Base-by-base conservation (phyloP, 2,329 filamentous ascomycete genomes). In the Stagonosporopsis cucurbitacearum region DNA sequence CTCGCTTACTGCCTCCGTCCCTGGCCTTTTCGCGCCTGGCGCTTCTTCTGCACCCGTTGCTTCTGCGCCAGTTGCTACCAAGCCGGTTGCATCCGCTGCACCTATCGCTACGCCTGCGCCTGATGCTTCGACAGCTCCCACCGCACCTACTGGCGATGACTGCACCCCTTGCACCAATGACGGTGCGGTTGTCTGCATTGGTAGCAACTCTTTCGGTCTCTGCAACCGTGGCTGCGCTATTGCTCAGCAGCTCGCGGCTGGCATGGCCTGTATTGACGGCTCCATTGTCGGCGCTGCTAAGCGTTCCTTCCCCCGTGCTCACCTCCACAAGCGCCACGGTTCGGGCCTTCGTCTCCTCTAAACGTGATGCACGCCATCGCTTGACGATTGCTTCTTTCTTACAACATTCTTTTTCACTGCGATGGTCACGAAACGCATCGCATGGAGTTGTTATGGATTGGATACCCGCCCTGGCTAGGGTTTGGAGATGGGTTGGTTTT, bases 151-250 rank as follows among this genome's bases (percentile, higher is more conserved):
- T 35, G 22, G 50, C 26, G 59, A 57, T 13, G 60, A 64, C 51
- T 67, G 67, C 62, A 66, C 62, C 33, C 62, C 77, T 33, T 81
- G 79, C 72, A 66, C 70, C 13, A 71, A 63, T 33, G 72, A 78
- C 8, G 79, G 79, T 19, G 68, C 65, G 23, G 62, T 81, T 41
- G 69, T 80, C 52, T 81, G 79, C 70, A 77, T 80, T 32, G 77
- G 77, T 46, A 60, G 52, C 44, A 69, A 60, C 35, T 69, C 75
- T 23, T 81, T 78, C 51, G 79, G 79, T 28, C 68, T 80, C 32
- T 81, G 79, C 74, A 72, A 80, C 69, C 67, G 72, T 47, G 72
- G 75, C 41, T 78, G 69, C 53, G 79, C 77, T 5, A 68, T 80
- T 32, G 60, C 75, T 6, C 75, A 77, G 58, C 59, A 69, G 30